These are phyloP conservation scores for Pulicaria dysenterica DNA, from an alignment of 129 eudicot genomes.

Conservation along the genomic window DNA sequence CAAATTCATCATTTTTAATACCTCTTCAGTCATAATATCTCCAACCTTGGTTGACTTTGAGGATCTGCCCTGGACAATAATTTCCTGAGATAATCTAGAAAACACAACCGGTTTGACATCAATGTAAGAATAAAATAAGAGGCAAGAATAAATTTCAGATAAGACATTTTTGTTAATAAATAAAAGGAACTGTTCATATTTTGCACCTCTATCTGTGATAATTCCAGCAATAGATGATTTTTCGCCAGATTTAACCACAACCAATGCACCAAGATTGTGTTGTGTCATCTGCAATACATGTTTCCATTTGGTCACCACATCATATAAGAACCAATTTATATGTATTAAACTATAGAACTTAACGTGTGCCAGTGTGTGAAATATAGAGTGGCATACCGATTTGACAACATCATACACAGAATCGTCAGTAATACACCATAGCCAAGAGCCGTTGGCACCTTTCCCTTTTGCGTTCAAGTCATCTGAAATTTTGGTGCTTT, in stretches of 20 bases:
- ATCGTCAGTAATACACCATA: constrained; percentile 98
- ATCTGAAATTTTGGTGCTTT: constrained; percentile 92
- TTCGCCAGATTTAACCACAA: constrained; percentile 96
- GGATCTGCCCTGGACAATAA: constrained; percentile 98
- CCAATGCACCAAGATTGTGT: constrained; percentile 98
- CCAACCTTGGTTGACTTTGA: constrained; percentile 98
- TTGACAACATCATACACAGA: constrained; percentile 94
- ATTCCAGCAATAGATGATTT: constrained; percentile 89
- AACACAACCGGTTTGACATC: background rate
- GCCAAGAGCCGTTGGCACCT: constrained; percentile 98
- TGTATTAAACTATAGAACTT: background rate
- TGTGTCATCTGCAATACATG: constrained; percentile 82
- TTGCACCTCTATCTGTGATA: constrained; percentile 91
- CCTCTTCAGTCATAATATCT: constrained; percentile 99
- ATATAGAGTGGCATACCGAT: constrained; percentile 57
- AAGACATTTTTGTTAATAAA: background rate
- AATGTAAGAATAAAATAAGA: background rate
- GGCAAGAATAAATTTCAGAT: background rate
- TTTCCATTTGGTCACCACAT: constrained; percentile 20
- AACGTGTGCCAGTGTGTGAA: background rate
- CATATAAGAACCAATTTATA: background rate
- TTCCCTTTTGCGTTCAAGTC: constrained; percentile 78
- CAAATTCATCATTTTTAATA: constrained; percentile 30
- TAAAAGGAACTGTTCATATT: background rate
- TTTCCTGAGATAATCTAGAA: constrained; percentile 95